phyloP scores from a whole-genome alignment of 78 protist genomes.

The Diacronema lutheri region DNA sequence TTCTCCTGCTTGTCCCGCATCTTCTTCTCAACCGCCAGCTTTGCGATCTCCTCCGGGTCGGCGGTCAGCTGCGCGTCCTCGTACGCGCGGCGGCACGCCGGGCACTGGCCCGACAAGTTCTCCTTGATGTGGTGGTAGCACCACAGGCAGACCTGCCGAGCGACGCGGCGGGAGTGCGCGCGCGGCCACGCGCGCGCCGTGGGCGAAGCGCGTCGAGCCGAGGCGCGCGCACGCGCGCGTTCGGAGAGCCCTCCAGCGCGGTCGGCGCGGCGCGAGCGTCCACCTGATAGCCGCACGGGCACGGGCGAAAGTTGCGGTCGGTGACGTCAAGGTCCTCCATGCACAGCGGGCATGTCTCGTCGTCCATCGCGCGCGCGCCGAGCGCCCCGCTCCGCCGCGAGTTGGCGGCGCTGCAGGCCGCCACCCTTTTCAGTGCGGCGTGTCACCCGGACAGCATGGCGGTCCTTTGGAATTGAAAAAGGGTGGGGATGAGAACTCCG shows the following conservation, averaged over 20 bases:
- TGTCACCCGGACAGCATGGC: no score
- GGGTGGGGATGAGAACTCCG: no score
- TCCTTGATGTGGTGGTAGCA: conserved; percentile 85
- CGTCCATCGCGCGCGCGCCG: no score
- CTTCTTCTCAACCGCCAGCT: not conserved
- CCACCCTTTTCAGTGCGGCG: no score
- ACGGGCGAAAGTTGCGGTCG: conserved; percentile 36
- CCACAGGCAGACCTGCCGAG: conserved; percentile 82
- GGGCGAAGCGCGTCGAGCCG: not conserved
- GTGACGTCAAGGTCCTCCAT: conserved; percentile 32
- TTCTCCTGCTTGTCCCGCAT: not conserved
- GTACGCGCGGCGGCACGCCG: conserved; percentile 82
- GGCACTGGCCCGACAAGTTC: conserved; percentile 76
- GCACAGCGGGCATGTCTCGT: conserved; percentile 46
- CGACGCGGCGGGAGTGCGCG: not conserved
- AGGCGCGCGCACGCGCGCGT: no score
- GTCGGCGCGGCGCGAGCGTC: not conserved
- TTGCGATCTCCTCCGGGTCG: not conserved
- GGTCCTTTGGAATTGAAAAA: no score
- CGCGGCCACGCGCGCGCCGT: not conserved
- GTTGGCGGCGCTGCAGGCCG: no score
- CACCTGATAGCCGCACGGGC: conserved; percentile 52
- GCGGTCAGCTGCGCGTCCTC: conserved; percentile 51
- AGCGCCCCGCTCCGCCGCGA: no score
- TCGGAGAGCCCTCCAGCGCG: no score